phyloP scores from a whole-genome alignment of 192 early-diverging fungal species.

The Diversispora epigaea region DNA sequence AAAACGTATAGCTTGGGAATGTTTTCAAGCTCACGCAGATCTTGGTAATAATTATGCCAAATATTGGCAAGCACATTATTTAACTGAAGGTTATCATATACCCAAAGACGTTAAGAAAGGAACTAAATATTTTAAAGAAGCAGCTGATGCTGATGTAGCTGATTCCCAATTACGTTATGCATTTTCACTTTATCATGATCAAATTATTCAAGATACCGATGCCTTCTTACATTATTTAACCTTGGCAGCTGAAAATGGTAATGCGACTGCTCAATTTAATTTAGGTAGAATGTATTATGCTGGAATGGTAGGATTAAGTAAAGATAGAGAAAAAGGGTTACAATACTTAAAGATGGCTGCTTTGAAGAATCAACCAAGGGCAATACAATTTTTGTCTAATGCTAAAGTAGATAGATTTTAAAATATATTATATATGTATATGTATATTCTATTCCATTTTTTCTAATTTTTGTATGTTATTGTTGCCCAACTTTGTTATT shows the following conservation, averaged over 20 bases:
- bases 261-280: slow-evolving; percentile 27
- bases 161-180: slow-evolving; percentile 33
- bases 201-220: slow-evolving; percentile 14
- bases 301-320: slow-evolving; percentile 20
- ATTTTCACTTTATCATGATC: background rate
- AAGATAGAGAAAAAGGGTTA: slow-evolving; percentile 17
- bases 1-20: slow-evolving; percentile 13
- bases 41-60: slow-evolving; percentile 13
- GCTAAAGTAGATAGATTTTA: slow-evolving; percentile 4
- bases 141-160: slow-evolving; percentile 27
- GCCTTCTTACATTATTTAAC: slow-evolving; percentile 28
- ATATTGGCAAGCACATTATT: slow-evolving; percentile 33
- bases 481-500: too few relatives aligned
- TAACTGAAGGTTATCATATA: slow-evolving; percentile 24
- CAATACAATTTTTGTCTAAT: slow-evolving; percentile 17
- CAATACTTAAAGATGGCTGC: slow-evolving; percentile 27
- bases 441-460: background rate
- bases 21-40: slow-evolving; percentile 19
- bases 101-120: slow-evolving; percentile 22
- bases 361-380: slow-evolving; percentile 28
- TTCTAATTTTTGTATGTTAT: too few relatives aligned
- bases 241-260: slow-evolving; percentile 29
- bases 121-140: slow-evolving; percentile 22
- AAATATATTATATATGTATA: background rate
- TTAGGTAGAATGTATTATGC: slow-evolving; percentile 17